A percentile compares a stretch with the other conserved stretches of the same genome.
Evolutionary conservation across 2,329 filamentous ascomycete species (phyloP).

Genomic region (Neopestalotiopsis clavispora): DNA sequence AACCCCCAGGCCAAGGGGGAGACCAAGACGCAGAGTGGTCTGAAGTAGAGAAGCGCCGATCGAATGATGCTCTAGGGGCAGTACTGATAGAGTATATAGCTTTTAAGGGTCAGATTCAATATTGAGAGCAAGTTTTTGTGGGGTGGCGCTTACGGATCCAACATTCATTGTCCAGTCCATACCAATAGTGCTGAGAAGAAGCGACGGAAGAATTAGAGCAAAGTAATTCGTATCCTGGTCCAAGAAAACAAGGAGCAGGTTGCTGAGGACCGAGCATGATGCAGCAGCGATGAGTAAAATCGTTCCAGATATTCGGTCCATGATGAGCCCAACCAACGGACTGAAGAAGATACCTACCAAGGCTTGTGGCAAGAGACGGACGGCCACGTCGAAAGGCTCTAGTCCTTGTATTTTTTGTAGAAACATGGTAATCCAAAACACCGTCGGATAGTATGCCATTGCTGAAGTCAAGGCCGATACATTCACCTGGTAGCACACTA

Average conservation of each 20-base stretch:
- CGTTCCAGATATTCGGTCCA: slow-evolving; percentile 34
- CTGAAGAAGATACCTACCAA: slow-evolving; percentile 36
- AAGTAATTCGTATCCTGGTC: slow-evolving; percentile 34
- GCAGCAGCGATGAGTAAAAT: slow-evolving; percentile 30
- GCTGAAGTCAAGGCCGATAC: slow-evolving; percentile 34
- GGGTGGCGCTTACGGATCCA: slow-evolving; percentile 32
- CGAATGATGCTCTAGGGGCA: slow-evolving; percentile 36
- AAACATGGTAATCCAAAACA: slow-evolving; percentile 41
- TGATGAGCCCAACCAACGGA: slow-evolving; percentile 37
- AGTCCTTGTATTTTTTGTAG: slow-evolving; percentile 36
- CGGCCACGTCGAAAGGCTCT: slow-evolving; percentile 35
- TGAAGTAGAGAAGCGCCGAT: slow-evolving; percentile 37
- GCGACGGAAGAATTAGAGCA: slow-evolving; percentile 36
- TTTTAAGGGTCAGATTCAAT: slow-evolving; percentile 22
- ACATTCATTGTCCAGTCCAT: slow-evolving; percentile 42
- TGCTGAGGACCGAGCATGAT: slow-evolving; percentile 31
- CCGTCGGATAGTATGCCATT: slow-evolving; percentile 38
- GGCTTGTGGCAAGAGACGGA: slow-evolving; percentile 39
- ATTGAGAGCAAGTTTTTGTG: background rate
- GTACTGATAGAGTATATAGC: slow-evolving; percentile 35
- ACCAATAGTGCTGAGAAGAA: slow-evolving; percentile 37
- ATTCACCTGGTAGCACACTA: background rate
- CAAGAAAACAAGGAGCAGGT: slow-evolving; percentile 37
- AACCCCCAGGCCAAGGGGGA: slow-evolving; percentile 36
- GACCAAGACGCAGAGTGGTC: slow-evolving; percentile 34